Base-by-base conservation (phyloP, 2,329 filamentous ascomycete species). In the Aureobasidium namibiae region DNA sequence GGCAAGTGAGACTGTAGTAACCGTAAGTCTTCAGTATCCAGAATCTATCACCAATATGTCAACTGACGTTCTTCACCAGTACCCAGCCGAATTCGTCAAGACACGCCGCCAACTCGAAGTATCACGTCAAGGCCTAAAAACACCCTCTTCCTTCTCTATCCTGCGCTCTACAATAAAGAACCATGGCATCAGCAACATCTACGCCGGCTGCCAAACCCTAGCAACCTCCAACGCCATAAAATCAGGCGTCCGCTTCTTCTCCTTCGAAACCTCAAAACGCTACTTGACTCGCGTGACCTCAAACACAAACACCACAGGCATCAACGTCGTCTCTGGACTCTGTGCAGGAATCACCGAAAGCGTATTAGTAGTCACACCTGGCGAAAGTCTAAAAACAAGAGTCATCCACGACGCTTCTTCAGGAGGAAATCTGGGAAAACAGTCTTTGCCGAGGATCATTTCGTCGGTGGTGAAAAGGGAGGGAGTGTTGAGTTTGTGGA, bases 361-460 rank as follows among this genome's bases (percentile, higher is more conserved):
- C 14, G 41, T 68, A 2, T 54, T 63, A 4, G 66, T 69, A 16
- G 66, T 69, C 14, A 67, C 67, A 21, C 66, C 68, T 13, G 66
- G 66, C 7, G 67, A 69, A 52, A 66, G 65, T 36, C 48, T 68
- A 49, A 68, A 69, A 48, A 70, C 65, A 5, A 62, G 65, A 24
- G 61, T 67, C 16, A 62, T 70, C 16, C 61, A 69, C 26, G 67
- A 68, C 33, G 53, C 62, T 16, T 64, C 62, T 11, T 57, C 53
- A 0, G 53, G 38, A 58, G 61, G 64, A 10, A 49, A 48, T 13
- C 50, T 60, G 1, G 33, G 36, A 18, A 29, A 53, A 26, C 24
- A 42, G 16, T 63, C 59, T 2, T 49, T 41, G 4, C 49, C 45
- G 6, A 58, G 46, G 29, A 52, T 59, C 23, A 52, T 60, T 1